Evolutionary conservation across 495 filamentous ascomycete species (phyloP).

Genomic region (Evansstolkia leycettana): DNA sequence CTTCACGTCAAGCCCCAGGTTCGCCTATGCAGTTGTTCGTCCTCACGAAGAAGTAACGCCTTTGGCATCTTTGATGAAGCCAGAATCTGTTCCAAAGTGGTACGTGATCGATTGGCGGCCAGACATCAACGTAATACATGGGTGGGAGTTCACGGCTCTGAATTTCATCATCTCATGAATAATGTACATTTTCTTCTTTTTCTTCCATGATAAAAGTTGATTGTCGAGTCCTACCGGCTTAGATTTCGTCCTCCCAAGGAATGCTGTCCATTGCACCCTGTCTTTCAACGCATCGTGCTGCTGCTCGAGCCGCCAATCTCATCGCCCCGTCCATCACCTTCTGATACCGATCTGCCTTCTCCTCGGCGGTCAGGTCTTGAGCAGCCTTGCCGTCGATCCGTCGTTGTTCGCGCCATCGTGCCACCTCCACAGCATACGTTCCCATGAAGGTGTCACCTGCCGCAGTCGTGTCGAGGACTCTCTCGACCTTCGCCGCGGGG

Average conservation of each 20-base stretch:
- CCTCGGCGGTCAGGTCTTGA: constrained; percentile 22
- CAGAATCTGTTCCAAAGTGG: too few relatives aligned
- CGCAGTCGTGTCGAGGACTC: constrained; percentile 85
- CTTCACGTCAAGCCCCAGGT: too few relatives aligned
- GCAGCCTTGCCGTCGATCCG: constrained; percentile 21
- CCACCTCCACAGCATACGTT: constrained; percentile 61
- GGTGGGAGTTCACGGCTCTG: neutral
- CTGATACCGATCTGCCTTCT: constrained; percentile 31
- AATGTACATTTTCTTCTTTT: neutral
- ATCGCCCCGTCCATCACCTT: constrained; percentile 48
- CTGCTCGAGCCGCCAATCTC: constrained; percentile 56
- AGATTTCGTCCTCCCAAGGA: constrained; percentile 74
- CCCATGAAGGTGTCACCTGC: constrained; percentile 95
- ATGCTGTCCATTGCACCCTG: constrained; percentile 78
- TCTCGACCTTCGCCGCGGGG: constrained; percentile 43
- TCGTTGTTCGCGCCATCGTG: constrained; percentile 26
- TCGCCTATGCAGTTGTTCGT: neutral
- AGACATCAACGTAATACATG: too few relatives aligned
- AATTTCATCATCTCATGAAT: neutral
- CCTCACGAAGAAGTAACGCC: too few relatives aligned
- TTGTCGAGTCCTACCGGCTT: neutral
- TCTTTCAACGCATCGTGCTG: constrained; percentile 64
- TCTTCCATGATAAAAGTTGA: too few relatives aligned
- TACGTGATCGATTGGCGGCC: neutral
- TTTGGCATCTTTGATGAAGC: too few relatives aligned